Evolutionary conservation across 2,329 filamentous ascomycete species (phyloP).

Genomic region (Hortaea sp.): DNA sequence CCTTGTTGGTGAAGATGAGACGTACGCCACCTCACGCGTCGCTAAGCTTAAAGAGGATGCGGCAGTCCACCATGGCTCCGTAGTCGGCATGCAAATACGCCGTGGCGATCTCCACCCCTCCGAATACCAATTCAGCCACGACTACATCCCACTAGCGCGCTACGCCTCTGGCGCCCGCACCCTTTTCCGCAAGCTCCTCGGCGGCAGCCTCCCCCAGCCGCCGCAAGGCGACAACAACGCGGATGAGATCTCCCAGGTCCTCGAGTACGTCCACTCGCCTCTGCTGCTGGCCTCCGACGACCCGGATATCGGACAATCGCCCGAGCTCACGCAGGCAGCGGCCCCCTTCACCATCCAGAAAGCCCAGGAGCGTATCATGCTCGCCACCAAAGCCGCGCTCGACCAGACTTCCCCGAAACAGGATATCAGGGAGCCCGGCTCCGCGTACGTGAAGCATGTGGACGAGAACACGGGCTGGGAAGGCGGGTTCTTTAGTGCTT

Average conservation of each 20-base stretch:
- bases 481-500: conserved; percentile 70
- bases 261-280: conserved; percentile 52
- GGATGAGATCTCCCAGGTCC: conserved; percentile 69
- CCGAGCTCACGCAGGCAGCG: conserved; percentile 47
- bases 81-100: conserved; percentile 68
- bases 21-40: conserved; percentile 53
- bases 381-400: conserved; percentile 55
- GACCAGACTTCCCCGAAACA: conserved; percentile 24
- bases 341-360: conserved; percentile 30
- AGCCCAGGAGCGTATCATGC: conserved; percentile 66
- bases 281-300: conserved; percentile 72
- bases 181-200: conserved; percentile 4
- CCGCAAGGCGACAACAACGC: conserved; percentile 48
- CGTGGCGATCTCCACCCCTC: conserved; percentile 69
- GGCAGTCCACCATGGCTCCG: conserved; percentile 39
- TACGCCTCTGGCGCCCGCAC: conserved; percentile 50
- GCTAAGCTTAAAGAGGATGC: conserved; percentile 43
- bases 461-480: conserved; percentile 79
- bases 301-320: conserved; percentile 58
- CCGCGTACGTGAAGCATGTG: conserved; percentile 54
- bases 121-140: conserved; percentile 69
- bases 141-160: conserved; percentile 64
- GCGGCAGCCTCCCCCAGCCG: conserved; percentile 11
- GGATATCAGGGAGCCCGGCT: conserved; percentile 29
- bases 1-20: conserved; percentile 54